Evolutionary conservation across 192 early-diverging fungal genomes (phyloP).

Genomic region (Chytriomyces confervae): DNA sequence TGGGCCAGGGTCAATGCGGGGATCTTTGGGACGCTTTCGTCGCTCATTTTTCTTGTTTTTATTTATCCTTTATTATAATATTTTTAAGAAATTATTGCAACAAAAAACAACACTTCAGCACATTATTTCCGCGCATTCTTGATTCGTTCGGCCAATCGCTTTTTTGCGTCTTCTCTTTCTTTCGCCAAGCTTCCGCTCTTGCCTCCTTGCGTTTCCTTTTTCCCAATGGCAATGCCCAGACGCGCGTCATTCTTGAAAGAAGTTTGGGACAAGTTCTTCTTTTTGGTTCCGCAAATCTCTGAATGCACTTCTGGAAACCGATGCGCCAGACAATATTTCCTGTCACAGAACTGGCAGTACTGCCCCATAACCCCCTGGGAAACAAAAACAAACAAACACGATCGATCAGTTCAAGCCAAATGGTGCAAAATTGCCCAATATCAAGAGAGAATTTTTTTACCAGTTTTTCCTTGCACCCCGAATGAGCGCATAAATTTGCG

Average conservation of each 20-base stretch:
- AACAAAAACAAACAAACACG: too few relatives aligned
- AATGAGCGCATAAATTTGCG: conserved; percentile 16
- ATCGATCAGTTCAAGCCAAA: not conserved
- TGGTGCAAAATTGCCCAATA: not conserved
- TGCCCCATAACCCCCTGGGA: conserved; percentile 4
- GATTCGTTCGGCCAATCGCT: conserved; percentile 25
- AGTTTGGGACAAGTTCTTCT: conserved; percentile 1
- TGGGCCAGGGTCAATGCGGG: conserved; percentile 89
- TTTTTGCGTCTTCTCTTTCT: conserved; percentile 32
- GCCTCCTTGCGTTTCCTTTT: conserved; percentile 26
- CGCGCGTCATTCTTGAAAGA: conserved; percentile 30
- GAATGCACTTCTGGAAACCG: conserved; percentile 25
- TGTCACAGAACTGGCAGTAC: conserved; percentile 30
- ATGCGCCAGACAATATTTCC: conserved; percentile 32
- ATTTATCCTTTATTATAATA: not conserved
- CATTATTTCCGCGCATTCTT: conserved; percentile 27
- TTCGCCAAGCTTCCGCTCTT: conserved; percentile 33
- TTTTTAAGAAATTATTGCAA: not conserved
- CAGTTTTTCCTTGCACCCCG: conserved; percentile 21
- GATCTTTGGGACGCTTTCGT: conserved; percentile 52
- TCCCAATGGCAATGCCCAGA: conserved; percentile 25
- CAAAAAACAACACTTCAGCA: not conserved
- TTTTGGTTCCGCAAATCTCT: conserved; percentile 4
- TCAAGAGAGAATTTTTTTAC: not conserved
- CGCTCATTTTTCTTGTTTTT: not conserved